Evolutionary conservation across 441 rosid genomes (phyloP), one percentile per base, ranked within the genome.

Genomic region (Erodium chrysanthum): DNA sequence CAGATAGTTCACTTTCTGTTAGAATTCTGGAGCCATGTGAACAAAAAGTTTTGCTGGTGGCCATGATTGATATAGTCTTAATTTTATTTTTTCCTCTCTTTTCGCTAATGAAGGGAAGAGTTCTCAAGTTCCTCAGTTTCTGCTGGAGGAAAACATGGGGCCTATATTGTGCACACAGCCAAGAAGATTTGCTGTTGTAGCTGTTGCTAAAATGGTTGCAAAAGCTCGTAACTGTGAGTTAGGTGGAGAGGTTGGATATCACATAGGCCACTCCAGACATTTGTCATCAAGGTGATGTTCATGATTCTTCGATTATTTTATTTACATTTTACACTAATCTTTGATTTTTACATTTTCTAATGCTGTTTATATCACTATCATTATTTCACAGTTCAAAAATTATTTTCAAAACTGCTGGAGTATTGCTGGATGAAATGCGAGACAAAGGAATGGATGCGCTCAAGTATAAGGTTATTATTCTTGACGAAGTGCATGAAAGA

Each of bases 401-500:
- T 79, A 71, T 89, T 61, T 93, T 93, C 81, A 93, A 93, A 82
- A 93, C 98, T 66, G 97, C 98, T 74, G 98, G 98, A 67, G 98
- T 93, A 68, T 75, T 93, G 77, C 73, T 89, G 77, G 98, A 93
- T 74, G 98, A 90, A 82, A 84, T 93, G 90, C 85, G 80, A 72
- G 98, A 87, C 67, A 93, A 85, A 68, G 98, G 98, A 22, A 29
- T 79, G 71, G 81, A 80, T 65, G 96, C 98, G 7, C 98, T 93
- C 10, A 80, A 84, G 54, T 93, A 90, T 83, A 90, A 88, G 83
- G 97, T 84, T 68, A 85, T 93, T 74, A 84, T 93, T 82, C 97
- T 93, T 70, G 98, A 93, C 77, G 98, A 93, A 84, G 98, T 93
- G 72, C 98, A 93, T 75, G 98, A 93, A 86, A 85, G 98, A 85